Base-by-base conservation (phyloP, 108 stramenopile species). In the Pseudonitzschia pungens region DNA sequence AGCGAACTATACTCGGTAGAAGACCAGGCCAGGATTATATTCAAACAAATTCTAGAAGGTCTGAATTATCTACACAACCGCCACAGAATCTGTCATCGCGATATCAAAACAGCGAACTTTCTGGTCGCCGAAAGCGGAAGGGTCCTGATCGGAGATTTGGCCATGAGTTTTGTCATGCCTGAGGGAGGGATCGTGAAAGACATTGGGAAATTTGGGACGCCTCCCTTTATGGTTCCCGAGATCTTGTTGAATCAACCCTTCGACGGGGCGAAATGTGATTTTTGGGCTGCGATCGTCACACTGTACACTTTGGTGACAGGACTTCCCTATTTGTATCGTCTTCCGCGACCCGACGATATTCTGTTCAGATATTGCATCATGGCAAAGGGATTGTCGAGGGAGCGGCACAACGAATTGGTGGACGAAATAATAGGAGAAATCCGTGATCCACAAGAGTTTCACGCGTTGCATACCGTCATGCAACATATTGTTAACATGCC, bases 211-310 rank as follows among this genome's bases (percentile, higher is more conserved):
- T 87, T 87, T 63, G 80, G 65, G n/a, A 85, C 87, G 29, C 70
- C 44, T n/a, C 79, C 85, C 48, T 92, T 86, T 57, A 83, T 89
- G 68, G 41, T 69, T 16, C 90, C 90, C 2, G 87, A 87, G 32
- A 81, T 89, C 10, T 44, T 31, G 18, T 45, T 66, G 28, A 41
- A 70, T 9, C 62, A 68, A 52, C 45, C 55, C 28, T 90, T 89
- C 69, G 85, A 95, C 65, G 91, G 91, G 5, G 63, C 83, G 29
- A 74, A 88, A 0, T 72, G 81, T 11, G 93, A 95, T 73, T 65
- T 92, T 10, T 63, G 62, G 62, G 62, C 62, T 36, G 32, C 62
- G 11, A 63, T 36, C 12, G 62, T 63, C n/a, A 40, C 62, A 20
- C 20, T 63, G 9, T 67, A 67, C 44, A 67, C 22, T 50, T 50